Evolutionary conservation across 2,329 filamentous ascomycete species (phyloP).

Genomic region (Trichothecium sympodiale): DNA sequence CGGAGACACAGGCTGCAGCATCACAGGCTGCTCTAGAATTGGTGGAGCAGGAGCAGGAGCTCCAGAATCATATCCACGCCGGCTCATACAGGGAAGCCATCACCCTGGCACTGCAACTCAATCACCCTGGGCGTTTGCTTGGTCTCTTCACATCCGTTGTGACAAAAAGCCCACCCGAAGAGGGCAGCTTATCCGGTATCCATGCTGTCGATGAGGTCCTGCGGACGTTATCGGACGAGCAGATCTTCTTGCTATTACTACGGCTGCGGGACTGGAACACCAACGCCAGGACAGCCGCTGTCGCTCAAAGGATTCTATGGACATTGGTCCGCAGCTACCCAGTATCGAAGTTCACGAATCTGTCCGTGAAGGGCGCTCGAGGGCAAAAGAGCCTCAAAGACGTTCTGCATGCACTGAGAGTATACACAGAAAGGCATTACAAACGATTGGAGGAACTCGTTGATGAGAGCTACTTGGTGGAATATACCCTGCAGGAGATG

Average conservation of each 20-base stretch:
- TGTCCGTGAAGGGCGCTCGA: slow-evolving; percentile 48
- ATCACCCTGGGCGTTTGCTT: slow-evolving; percentile 83
- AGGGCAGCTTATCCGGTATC: slow-evolving; percentile 52
- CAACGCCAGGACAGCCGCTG: slow-evolving; percentile 73
- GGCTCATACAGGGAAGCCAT: slow-evolving; percentile 91
- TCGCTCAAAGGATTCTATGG: slow-evolving; percentile 78
- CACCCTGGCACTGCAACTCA: slow-evolving; percentile 79
- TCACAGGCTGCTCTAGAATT: slow-evolving; percentile 65
- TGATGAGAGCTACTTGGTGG: slow-evolving; percentile 88
- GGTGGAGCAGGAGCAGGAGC: slow-evolving; percentile 86
- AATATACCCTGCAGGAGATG: slow-evolving; percentile 92
- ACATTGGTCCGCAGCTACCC: slow-evolving; percentile 73
- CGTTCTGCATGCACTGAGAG: slow-evolving; percentile 73
- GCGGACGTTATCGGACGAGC: slow-evolving; percentile 66
- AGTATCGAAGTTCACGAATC: slow-evolving; percentile 60
- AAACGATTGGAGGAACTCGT: slow-evolving; percentile 78
- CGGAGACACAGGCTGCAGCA: slow-evolving; percentile 63
- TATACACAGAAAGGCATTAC: slow-evolving; percentile 91
- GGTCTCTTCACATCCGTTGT: slow-evolving; percentile 74
- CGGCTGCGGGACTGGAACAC: slow-evolving; percentile 95
- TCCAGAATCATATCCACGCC: slow-evolving; percentile 83
- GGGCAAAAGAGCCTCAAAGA: slow-evolving; percentile 64
- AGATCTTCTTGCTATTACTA: slow-evolving; percentile 72
- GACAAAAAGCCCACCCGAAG: slow-evolving; percentile 47
- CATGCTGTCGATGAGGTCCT: slow-evolving; percentile 75